Base-by-base conservation (phyloP, 768 basidiomycete species). In the Mrakia gelida region DNA sequence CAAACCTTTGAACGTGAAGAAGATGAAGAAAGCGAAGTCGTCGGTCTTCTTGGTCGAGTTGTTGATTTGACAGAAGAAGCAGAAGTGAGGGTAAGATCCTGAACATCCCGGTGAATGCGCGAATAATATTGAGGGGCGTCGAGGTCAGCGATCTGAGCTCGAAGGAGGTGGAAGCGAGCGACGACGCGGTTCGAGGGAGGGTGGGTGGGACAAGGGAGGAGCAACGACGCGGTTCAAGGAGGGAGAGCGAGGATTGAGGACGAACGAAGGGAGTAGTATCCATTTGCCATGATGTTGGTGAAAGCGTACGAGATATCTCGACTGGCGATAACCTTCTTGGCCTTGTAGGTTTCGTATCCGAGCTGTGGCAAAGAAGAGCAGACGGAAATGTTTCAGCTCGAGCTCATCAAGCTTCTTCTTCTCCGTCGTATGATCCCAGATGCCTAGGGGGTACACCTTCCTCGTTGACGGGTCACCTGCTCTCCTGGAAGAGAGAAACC, bases 1-100 rank as follows among this genome's bases (percentile, higher is more conserved):
- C 13, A 1, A n/a, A 93, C 96, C 96, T 88, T 99, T 99, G 89
- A 99, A 98, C 0, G 92, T 92, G 86, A 99, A 99, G 89, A 98
- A 99, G 83, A 98, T 89, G 85, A 97, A 99, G 88, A 98, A 98
- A 49, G 96, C 95, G 85, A 99, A 95, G 82, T 97, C 94, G 83
- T 99, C 97, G 84, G 92, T 95, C 80, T 90, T 90, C 88, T 96
- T 98, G 43, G 94, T 95, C 38, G 97, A 98, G 82, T 93, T 91
- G 82, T 90, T 91, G 85, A 99, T 97, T 81, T 98, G 94, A 81
- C 92, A 91, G 84, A 98, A 98, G 87, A 99, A 95, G 85, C 97
- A 98, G 84, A 98, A 98, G 84, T 96, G 93, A 84, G 96, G 91
- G 84, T 98, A 99, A 61, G 92, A 94, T 74, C 93, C 94, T 95